These are phyloP conservation scores for Botrytis cinerea DNA, from an alignment of 2,329 filamentous ascomycete genomes.

Conservation along the genomic window DNA sequence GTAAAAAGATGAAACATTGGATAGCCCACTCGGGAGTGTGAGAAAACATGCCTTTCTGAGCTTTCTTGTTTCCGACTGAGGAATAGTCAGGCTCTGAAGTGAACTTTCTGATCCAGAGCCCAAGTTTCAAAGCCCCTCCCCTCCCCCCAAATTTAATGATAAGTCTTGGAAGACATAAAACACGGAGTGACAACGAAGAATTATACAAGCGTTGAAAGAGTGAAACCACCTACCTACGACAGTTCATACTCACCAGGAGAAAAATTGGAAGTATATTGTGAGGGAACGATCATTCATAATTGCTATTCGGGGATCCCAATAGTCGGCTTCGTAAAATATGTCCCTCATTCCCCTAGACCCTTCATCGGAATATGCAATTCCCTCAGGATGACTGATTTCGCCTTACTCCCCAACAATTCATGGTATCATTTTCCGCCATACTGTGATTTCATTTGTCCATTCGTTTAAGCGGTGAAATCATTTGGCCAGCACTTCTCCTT, in stretches of 20 bases:
- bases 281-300: conserved; percentile 16
- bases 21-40: neutral
- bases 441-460: neutral
- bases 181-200: neutral
- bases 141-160: neutral
- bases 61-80: neutral
- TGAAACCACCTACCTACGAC: neutral
- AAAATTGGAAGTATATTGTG: neutral
- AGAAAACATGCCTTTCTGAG: no score
- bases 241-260: conserved; percentile 6
- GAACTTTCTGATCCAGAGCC: neutral
- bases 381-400: conserved; percentile 18
- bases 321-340: neutral
- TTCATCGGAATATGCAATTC: conserved; percentile 15
- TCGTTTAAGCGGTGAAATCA: conserved; percentile 43
- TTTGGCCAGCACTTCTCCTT: conserved; percentile 62
- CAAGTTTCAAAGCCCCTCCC: neutral
- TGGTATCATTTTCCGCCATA: conserved; percentile 17
- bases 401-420: conserved; percentile 21
- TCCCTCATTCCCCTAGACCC: neutral
- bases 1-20: neutral
- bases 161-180: neutral
- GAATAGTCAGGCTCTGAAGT: neutral
- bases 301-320: neutral
- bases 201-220: neutral